Conservation (phyloP, 345 rosid genomes). For the Eutrema japonicum region DNA sequence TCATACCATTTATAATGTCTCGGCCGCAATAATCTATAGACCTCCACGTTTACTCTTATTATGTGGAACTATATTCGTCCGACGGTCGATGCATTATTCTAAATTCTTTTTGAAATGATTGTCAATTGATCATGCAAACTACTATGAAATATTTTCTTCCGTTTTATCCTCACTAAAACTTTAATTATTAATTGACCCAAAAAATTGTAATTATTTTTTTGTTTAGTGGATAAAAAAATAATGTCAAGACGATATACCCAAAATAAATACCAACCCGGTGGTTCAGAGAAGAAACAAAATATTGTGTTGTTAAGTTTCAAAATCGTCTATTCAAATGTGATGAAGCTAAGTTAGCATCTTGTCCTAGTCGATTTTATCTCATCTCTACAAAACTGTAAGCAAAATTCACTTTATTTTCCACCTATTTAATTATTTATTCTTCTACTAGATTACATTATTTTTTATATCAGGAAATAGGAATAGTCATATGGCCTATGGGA, state of each 20-base stretch:
- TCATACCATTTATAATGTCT: too few relatives aligned
- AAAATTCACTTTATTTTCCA: slow-evolving; percentile 20
- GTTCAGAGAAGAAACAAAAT: background rate
- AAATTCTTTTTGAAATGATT: too few relatives aligned
- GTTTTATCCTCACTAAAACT: too few relatives aligned
- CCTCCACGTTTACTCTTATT: too few relatives aligned
- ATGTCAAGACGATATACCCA: background rate
- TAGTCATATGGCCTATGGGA: slow-evolving; percentile 16
- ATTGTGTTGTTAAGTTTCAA: background rate
- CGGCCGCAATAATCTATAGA: too few relatives aligned
- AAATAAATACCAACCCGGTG: slow-evolving; percentile 1
- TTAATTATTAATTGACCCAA: too few relatives aligned
- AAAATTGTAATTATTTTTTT: too few relatives aligned
- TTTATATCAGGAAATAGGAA: slow-evolving; percentile 4
- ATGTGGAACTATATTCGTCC: too few relatives aligned
- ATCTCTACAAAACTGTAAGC: slow-evolving; percentile 14
- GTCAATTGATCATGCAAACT: too few relatives aligned
- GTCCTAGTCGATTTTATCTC: slow-evolving; percentile 21
- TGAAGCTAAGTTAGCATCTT: slow-evolving; percentile 27
- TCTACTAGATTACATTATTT: slow-evolving; percentile 28
- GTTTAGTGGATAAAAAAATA: background rate
- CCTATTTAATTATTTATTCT: slow-evolving; percentile 1
- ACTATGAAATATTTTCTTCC: too few relatives aligned
- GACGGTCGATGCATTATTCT: too few relatives aligned
- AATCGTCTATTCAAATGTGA: background rate